Evolutionary conservation across 495 filamentous ascomycete genomes (phyloP), one percentile per base, ranked within the genome.

Genomic region (Penicillium desertorum): DNA sequence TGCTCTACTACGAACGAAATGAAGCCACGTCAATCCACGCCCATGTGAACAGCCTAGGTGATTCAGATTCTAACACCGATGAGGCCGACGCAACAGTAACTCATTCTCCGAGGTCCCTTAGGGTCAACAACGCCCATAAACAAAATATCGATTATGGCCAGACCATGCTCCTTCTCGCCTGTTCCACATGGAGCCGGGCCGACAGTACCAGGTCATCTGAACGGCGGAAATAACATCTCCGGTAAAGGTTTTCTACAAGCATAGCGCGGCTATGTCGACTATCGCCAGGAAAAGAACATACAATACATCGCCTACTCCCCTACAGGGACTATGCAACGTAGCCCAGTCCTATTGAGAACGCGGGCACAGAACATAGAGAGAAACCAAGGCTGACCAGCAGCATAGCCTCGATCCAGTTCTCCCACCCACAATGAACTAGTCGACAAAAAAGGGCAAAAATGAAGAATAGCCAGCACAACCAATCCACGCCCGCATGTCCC

Each of bases 1-100:
- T 43, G 16, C 19, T 17, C 39, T 30, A 36, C 53, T 20, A 50
- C 65, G 57, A 64, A 66, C 58, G 30, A 51, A 60, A 54, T 14
- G 46, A 39, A 49, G 64, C 64, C 66, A 66, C 66, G 66, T 64
- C 66, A 66, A 69, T 29, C 20, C 14, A 17, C 51, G 54, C 51
- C 60, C 66, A 62, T 64, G 64, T 69, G 63, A 69, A 51, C 52
- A 57, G 19, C 11, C 29, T 25, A 32, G 11, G 52, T 58, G 50
- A 30, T 50, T 47, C 36, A 32, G 14, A 54, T 37, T 46, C 45
- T 39, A 43, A 25, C 51, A 37, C 14, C 42, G n/a, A 57, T 62
- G 60, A 64, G 60, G 61, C 65, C 62, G 63, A 63, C 59, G 14
- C 34, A 49, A 60, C 58, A n/a, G 6, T 49, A 27, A 32, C 36